These are phyloP conservation scores for Dentipellis sp. DNA, from an alignment of 768 basidiomycete species.

Conservation along the genomic window DNA sequence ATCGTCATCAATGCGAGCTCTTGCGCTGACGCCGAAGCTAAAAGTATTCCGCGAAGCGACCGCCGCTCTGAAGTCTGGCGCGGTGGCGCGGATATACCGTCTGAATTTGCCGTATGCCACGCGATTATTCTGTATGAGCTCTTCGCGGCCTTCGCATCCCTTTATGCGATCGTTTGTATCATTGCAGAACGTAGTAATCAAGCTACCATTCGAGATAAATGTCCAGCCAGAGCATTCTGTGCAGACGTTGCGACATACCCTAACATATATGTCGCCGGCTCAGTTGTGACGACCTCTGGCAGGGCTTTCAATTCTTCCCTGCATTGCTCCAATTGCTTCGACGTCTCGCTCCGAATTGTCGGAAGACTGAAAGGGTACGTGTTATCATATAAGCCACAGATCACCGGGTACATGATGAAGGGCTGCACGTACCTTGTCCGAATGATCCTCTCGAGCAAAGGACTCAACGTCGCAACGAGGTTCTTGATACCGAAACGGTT, in stretches of 20 bases:
- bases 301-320: background rate
- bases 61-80: background rate
- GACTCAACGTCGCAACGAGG: slow-evolving; percentile 26
- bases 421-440: slow-evolving; percentile 14
- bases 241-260: background rate
- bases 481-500: slow-evolving; percentile 28
- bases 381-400: background rate
- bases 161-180: too few relatives aligned
- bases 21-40: background rate
- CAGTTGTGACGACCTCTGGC: background rate
- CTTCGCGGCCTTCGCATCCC: too few relatives aligned
- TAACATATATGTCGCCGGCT: background rate
- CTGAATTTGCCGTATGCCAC: background rate
- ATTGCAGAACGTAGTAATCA: too few relatives aligned
- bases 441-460: slow-evolving; percentile 28
- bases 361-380: background rate
- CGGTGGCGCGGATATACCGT: background rate
- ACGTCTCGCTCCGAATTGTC: background rate
- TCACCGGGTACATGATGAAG: background rate
- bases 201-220: too few relatives aligned
- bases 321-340: background rate
- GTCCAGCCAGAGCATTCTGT: too few relatives aligned
- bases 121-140: background rate
- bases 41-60: background rate
- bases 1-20: background rate